These are phyloP conservation scores for Glonium stellatum DNA, from an alignment of 495 filamentous ascomycete species.

Conservation along the genomic window DNA sequence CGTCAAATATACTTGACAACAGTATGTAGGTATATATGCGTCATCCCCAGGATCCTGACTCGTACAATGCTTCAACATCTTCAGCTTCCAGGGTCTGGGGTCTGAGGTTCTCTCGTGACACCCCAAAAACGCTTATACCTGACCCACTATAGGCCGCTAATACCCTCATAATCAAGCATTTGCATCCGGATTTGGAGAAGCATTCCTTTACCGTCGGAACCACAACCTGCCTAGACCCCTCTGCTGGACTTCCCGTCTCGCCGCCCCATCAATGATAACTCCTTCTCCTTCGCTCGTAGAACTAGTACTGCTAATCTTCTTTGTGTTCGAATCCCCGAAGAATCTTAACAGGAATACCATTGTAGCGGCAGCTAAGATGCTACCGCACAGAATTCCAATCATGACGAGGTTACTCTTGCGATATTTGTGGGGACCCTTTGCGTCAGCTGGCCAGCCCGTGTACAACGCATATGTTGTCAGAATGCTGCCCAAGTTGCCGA, in stretches of 20 bases:
- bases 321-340: constrained; percentile 51
- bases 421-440: constrained; percentile 62
- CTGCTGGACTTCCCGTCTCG: constrained; percentile 59
- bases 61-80: constrained; percentile 9
- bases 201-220: constrained; percentile 26
- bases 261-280: constrained; percentile 61
- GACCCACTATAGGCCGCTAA: background rate
- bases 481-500: constrained; percentile 79
- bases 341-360: constrained; percentile 62
- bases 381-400: constrained; percentile 74
- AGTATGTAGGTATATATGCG: background rate
- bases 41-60: constrained; percentile 27
- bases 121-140: background rate
- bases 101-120: constrained; percentile 19
- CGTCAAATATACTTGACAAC: background rate
- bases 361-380: constrained; percentile 60
- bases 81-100: constrained; percentile 4
- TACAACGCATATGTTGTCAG: constrained; percentile 86
- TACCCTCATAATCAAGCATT: background rate
- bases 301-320: constrained; percentile 41
- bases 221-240: constrained; percentile 60
- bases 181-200: constrained; percentile 9
- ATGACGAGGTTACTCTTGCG: constrained; percentile 79
- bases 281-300: constrained; percentile 38
- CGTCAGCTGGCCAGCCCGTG: constrained; percentile 73